Conservation (phyloP, 805 yeast species). For the Teunomyces funiuensis region DNA sequence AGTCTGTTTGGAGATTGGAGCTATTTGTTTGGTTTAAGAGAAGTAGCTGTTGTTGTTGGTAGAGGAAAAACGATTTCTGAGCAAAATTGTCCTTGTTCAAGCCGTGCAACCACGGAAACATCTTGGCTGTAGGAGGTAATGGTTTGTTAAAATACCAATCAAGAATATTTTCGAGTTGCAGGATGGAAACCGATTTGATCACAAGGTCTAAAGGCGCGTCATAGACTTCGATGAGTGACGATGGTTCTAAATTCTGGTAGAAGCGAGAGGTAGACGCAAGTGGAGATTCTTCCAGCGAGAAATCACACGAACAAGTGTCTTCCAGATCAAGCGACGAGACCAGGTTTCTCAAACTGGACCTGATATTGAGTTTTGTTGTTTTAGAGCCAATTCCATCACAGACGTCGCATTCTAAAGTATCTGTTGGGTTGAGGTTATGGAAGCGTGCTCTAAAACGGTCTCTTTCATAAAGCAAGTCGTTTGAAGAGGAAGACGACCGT, state of each 20-base stretch:
- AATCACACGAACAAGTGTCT: background rate
- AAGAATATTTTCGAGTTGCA: conserved; percentile 22
- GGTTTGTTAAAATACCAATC: conserved; percentile 39
- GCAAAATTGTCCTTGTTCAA: conserved; percentile 56
- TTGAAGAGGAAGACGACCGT: conserved; percentile 40
- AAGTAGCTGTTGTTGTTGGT: conserved; percentile 24
- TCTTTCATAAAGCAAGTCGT: conserved; percentile 39
- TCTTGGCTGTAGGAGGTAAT: conserved; percentile 59
- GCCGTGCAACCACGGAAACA: conserved; percentile 94
- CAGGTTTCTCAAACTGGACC: conserved; percentile 11
- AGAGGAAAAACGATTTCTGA: conserved; percentile 47
- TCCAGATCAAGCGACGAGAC: conserved; percentile 14
- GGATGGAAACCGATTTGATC: conserved; percentile 15
- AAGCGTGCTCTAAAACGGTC: conserved; percentile 43
- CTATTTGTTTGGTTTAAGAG: background rate
- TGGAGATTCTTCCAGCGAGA: background rate
- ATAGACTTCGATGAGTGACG: background rate
- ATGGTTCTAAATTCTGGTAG: background rate
- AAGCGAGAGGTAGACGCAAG: conserved; percentile 3
- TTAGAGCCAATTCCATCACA: conserved; percentile 37
- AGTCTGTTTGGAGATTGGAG: too few species aligned
- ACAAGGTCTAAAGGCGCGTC: background rate
- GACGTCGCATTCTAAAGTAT: conserved; percentile 25
- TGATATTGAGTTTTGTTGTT: conserved; percentile 35
- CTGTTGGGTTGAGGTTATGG: conserved; percentile 28